phyloP scores from a whole-genome alignment of 495 filamentous ascomycete species.

The Tuber magnatum region DNA sequence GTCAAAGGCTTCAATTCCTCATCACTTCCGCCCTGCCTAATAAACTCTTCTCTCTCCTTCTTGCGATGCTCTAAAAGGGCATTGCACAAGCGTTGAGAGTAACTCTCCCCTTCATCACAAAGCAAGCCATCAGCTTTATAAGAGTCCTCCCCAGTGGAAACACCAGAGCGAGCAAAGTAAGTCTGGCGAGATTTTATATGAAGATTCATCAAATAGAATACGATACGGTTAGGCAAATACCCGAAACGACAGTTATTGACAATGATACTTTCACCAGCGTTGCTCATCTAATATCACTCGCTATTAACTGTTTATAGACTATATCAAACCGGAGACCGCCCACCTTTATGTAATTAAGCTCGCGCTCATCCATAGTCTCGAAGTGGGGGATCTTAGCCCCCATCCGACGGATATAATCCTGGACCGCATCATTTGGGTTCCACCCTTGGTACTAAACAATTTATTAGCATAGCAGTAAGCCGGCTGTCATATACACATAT shows the following conservation, averaged over 20 bases:
- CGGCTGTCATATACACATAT: neutral
- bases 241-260: slow-evolving; percentile 95
- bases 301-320: slow-evolving; percentile 11
- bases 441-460: slow-evolving; percentile 68
- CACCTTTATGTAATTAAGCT: slow-evolving; percentile 90
- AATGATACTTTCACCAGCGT: slow-evolving; percentile 83
- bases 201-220: slow-evolving; percentile 95
- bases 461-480: slow-evolving; percentile 29
- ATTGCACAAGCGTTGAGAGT: slow-evolving; percentile 81
- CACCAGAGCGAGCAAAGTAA: slow-evolving; percentile 80
- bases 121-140: slow-evolving; percentile 85
- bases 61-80: slow-evolving; percentile 73
- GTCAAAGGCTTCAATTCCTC: slow-evolving; percentile 69
- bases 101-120: slow-evolving; percentile 72
- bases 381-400: slow-evolving; percentile 87
- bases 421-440: slow-evolving; percentile 82
- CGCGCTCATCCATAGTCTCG: slow-evolving; percentile 89
- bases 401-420: slow-evolving; percentile 83
- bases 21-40: slow-evolving; percentile 60
- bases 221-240: slow-evolving; percentile 90
- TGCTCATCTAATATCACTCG: slow-evolving; percentile 67
- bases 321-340: slow-evolving; percentile 3
- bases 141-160: slow-evolving; percentile 65
- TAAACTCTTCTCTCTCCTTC: slow-evolving; percentile 61
- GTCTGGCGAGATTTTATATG: slow-evolving; percentile 91